phyloP scores from a whole-genome alignment of 306 rosid species.

The Corylus americana region DNA sequence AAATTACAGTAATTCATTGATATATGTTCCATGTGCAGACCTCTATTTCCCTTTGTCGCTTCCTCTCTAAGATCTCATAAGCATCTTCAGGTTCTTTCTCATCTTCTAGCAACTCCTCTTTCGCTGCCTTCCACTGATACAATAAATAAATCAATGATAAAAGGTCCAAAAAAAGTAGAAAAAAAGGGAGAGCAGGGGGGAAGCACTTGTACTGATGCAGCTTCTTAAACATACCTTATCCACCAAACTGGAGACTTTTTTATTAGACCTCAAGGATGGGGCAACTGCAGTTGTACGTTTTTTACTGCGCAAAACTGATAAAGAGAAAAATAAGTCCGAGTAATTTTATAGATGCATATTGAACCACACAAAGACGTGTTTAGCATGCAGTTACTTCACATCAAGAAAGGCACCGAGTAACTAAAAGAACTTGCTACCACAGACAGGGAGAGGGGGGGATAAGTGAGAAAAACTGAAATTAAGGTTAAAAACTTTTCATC shows the following conservation, averaged over 20 bases:
- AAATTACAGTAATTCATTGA: neutral
- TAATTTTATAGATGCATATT: neutral
- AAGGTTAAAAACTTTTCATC: neutral
- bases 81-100: slow-evolving; percentile 85
- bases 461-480: slow-evolving; percentile 1
- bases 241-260: slow-evolving; percentile 87
- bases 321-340: slow-evolving; percentile 13
- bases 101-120: slow-evolving; percentile 91
- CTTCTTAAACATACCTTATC: slow-evolving; percentile 60
- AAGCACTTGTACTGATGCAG: neutral
- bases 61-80: slow-evolving; percentile 72
- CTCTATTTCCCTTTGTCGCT: slow-evolving; percentile 94
- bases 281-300: slow-evolving; percentile 74
- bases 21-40: slow-evolving; percentile 33
- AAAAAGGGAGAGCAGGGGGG: neutral
- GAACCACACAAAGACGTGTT: neutral
- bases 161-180: neutral
- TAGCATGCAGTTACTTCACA: neutral
- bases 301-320: slow-evolving; percentile 57
- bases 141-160: slow-evolving; percentile 22
- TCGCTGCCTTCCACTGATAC: slow-evolving; percentile 94
- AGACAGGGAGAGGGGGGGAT: neutral
- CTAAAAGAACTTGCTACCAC: neutral
- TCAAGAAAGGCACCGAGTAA: neutral
- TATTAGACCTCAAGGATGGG: slow-evolving; percentile 84